These are phyloP conservation scores for Lodderomyces jiufengensis DNA, from an alignment of 1,139 yeast species.

Conservation along the genomic window DNA sequence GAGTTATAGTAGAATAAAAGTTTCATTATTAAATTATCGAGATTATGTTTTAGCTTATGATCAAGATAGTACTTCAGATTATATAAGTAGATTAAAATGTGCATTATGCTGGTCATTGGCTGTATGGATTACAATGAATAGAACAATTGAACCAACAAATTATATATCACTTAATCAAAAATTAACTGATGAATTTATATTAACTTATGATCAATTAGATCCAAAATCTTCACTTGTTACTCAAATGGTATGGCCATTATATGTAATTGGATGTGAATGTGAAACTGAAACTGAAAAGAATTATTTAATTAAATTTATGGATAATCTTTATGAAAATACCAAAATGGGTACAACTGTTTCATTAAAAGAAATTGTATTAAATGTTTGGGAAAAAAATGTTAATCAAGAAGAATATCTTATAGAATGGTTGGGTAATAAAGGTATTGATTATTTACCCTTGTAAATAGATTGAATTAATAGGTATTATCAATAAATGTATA, in stretches of 20 bases:
- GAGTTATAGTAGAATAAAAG: slow-evolving; percentile 20
- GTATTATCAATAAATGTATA: not conserved
- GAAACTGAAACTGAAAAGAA: slow-evolving; percentile 25
- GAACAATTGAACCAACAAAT: slow-evolving; percentile 23
- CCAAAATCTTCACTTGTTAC: slow-evolving; percentile 44
- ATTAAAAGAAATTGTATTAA: slow-evolving; percentile 33
- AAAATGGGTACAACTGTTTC: slow-evolving; percentile 51
- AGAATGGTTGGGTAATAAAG: slow-evolving; percentile 41
- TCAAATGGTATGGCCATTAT: slow-evolving; percentile 61
- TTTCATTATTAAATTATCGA: slow-evolving; percentile 36
- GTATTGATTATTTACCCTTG: slow-evolving; percentile 48
- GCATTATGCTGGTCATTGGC: slow-evolving; percentile 57
- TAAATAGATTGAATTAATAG: slow-evolving; percentile 14
- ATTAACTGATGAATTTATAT: slow-evolving; percentile 42
- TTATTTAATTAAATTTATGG: slow-evolving; percentile 28
- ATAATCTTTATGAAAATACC: slow-evolving; percentile 40
- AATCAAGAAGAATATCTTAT: slow-evolving; percentile 37
- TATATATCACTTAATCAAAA: slow-evolving; percentile 20
- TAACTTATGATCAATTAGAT: slow-evolving; percentile 41
- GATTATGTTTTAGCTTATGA: slow-evolving; percentile 37
- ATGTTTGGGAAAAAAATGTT: slow-evolving; percentile 39
- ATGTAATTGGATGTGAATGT: slow-evolving; percentile 45
- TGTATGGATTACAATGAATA: slow-evolving; percentile 35
- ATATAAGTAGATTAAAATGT: slow-evolving; percentile 37
- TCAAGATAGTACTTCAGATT: slow-evolving; percentile 14